These are phyloP conservation scores for Phoma sp. DNA, from an alignment of 2,329 filamentous ascomycete genomes.

Conservation along the genomic window DNA sequence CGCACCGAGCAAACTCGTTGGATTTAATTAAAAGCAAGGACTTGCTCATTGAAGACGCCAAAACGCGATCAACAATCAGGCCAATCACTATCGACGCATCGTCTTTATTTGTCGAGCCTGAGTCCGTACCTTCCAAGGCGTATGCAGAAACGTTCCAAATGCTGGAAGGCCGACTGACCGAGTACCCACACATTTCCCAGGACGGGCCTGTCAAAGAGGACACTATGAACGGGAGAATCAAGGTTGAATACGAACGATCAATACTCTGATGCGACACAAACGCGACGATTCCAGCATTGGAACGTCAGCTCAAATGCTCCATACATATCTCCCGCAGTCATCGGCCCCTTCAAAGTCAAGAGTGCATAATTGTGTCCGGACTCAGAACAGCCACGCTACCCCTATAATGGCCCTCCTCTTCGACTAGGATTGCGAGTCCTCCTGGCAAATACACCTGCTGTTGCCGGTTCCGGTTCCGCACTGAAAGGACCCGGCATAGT, in stretches of 20 bases:
- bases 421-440: background rate
- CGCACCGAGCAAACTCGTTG: constrained; percentile 14
- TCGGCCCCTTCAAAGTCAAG: background rate
- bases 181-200: constrained; percentile 24
- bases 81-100: constrained; percentile 31
- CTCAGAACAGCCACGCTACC: background rate
- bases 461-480: background rate
- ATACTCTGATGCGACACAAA: constrained; percentile 2
- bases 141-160: constrained; percentile 39
- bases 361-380: background rate
- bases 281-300: background rate
- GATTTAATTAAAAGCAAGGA: constrained; percentile 20
- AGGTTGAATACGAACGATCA: constrained; percentile 7
- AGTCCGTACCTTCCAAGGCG: constrained; percentile 38
- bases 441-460: too few relatives aligned
- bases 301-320: background rate
- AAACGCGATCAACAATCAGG: constrained; percentile 11
- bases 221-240: constrained; percentile 1
- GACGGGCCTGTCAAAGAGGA: background rate
- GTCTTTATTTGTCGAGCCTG: constrained; percentile 35
- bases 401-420: background rate
- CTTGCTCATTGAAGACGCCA: constrained; percentile 29
- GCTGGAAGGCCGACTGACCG: constrained; percentile 32
- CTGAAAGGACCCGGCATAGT: too few relatives aligned
- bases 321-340: background rate